Conservation (phyloP, 116 monocot genomes). For the Iris pallida region DNA sequence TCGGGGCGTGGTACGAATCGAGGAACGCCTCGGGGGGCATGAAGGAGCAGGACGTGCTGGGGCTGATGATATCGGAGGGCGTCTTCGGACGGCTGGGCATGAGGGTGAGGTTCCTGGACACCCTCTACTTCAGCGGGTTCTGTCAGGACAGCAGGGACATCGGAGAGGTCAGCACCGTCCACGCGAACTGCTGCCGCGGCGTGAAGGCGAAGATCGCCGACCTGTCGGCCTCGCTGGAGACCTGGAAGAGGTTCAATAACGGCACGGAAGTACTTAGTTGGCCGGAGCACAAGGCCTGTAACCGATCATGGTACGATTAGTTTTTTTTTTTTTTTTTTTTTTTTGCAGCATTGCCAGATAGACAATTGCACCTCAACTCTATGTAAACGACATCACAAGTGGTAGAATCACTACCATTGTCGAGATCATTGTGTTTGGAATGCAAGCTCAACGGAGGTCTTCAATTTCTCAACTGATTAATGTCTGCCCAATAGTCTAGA, state of each 20-base stretch:
- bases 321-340: too few relatives aligned
- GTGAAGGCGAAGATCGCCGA: conserved; percentile 45
- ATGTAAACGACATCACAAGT: too few relatives aligned
- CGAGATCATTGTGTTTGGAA: too few relatives aligned
- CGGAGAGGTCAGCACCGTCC: conserved; percentile 28
- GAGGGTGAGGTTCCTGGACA: conserved; percentile 37
- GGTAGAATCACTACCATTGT: too few relatives aligned
- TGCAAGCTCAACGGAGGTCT: too few relatives aligned
- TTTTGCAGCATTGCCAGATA: too few relatives aligned
- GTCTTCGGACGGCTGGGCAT: conserved; percentile 14
- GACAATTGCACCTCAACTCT: too few relatives aligned
- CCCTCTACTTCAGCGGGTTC: conserved; percentile 43
- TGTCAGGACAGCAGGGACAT: conserved; percentile 27
- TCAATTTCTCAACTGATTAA: too few relatives aligned
- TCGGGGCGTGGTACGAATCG: conserved; percentile 28
- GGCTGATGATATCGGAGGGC: conserved; percentile 21
- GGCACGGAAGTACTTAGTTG: conserved; percentile 13
- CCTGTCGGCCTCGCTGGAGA: conserved; percentile 20
- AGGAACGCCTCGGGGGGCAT: conserved; percentile 15
- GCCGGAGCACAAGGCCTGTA: conserved; percentile 19
- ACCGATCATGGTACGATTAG: conserved; percentile 25
- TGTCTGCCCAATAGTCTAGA: too few relatives aligned
- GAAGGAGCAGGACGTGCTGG: conserved; percentile 53
- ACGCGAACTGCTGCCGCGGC: conserved; percentile 45
- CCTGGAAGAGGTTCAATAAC: conserved; percentile 21